Conservation (phyloP, 2,329 filamentous ascomycete genomes). For the Penicillium sp. region DNA sequence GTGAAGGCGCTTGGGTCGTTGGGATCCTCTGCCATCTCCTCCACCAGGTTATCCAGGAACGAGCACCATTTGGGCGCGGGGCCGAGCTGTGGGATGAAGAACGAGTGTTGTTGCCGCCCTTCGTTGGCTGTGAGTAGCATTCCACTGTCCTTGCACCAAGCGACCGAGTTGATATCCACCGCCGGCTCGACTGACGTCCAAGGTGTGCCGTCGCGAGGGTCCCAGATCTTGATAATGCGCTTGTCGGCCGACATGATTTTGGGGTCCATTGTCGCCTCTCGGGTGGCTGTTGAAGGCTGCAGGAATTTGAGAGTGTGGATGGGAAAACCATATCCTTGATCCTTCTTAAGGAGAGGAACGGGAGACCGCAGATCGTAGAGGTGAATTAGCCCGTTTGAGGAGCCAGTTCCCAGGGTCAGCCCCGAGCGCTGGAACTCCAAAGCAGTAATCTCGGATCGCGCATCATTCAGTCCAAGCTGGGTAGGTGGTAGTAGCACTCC, state of each 20-base stretch:
- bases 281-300: constrained; percentile 63
- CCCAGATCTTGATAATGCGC: constrained; percentile 96
- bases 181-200: constrained; percentile 96
- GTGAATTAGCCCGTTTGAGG: constrained; percentile 82
- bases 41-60: constrained; percentile 94
- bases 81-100: constrained; percentile 90
- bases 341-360: constrained; percentile 79
- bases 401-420: constrained; percentile 78
- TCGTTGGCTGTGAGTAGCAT: constrained; percentile 98
- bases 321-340: constrained; percentile 91
- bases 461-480: constrained; percentile 39
- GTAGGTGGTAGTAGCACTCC: constrained; percentile 65
- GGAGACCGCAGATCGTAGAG: constrained; percentile 91
- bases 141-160: constrained; percentile 85
- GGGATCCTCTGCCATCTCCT: constrained; percentile 90
- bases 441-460: constrained; percentile 69
- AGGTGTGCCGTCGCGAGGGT: constrained; percentile 73
- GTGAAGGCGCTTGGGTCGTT: constrained; percentile 59
- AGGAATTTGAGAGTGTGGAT: constrained; percentile 78
- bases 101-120: constrained; percentile 89
- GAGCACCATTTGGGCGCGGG: constrained; percentile 93
- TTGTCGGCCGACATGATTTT: constrained; percentile 93
- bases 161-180: constrained; percentile 91
- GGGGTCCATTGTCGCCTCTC: constrained; percentile 63
- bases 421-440: constrained; percentile 82